A percentile compares a stretch with the other conserved stretches of the same genome.
phyloP scores from a whole-genome alignment of 345 rosid species.

The Salix udensis region DNA sequence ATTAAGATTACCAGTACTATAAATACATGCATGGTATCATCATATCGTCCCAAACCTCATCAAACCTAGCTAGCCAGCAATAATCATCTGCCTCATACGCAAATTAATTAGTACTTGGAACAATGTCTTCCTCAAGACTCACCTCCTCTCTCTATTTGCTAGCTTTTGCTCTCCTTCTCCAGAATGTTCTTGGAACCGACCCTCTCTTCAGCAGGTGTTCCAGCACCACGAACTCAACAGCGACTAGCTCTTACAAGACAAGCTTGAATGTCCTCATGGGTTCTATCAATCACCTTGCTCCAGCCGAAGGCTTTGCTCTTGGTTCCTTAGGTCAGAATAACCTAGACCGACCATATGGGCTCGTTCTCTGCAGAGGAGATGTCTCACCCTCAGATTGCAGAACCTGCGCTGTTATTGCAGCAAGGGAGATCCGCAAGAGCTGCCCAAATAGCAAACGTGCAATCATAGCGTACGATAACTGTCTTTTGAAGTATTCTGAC shows the following conservation, averaged over 20 bases:
- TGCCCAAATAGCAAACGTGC: slow-evolving; percentile 53
- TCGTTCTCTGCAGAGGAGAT: slow-evolving; percentile 48
- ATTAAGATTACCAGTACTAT: neutral
- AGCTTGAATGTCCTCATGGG: neutral
- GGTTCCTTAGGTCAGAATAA: too few species aligned
- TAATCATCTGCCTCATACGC: too few species aligned
- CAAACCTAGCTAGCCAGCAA: too few species aligned
- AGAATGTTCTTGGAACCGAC: neutral
- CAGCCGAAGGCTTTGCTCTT: too few species aligned
- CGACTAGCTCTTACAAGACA: neutral
- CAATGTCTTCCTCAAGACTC: too few species aligned
- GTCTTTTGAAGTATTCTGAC: slow-evolving; percentile 58
- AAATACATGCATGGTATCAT: neutral
- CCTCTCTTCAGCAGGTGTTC: neutral
- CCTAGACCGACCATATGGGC: too few species aligned
- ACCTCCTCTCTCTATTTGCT: too few species aligned
- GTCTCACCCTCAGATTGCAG: slow-evolving; percentile 43
- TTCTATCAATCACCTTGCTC: slow-evolving; percentile 21
- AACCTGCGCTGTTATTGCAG: slow-evolving; percentile 41
- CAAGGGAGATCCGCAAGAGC: slow-evolving; percentile 33
- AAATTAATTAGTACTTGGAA: too few species aligned
- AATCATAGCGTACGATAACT: slow-evolving; percentile 54
- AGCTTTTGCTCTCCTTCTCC: neutral
- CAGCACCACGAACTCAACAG: neutral
- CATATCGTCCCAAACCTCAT: too few species aligned